phyloP scores from a whole-genome alignment of 73 alveolate species.

The Loxodes magnus region DNA sequence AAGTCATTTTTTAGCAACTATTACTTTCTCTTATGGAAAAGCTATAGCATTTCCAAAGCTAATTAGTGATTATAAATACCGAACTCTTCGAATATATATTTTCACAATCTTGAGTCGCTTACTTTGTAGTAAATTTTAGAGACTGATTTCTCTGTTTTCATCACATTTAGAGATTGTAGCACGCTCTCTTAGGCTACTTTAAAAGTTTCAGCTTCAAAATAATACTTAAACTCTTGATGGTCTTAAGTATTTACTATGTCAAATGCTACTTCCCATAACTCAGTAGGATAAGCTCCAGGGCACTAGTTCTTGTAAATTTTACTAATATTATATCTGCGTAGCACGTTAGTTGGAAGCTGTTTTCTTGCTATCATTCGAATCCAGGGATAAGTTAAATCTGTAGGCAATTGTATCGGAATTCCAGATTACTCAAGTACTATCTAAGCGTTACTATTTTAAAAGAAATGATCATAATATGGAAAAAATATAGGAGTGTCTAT shows the following conservation, averaged over 20 bases:
- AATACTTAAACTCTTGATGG: background rate
- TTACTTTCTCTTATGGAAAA: background rate
- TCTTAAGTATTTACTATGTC: background rate
- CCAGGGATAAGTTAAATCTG: background rate
- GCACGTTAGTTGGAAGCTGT: background rate
- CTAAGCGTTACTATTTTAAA: background rate
- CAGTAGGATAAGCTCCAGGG: background rate
- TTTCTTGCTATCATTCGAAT: background rate
- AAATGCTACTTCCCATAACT: background rate
- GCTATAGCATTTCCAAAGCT: background rate
- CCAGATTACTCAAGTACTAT: slow-evolving; percentile 3
- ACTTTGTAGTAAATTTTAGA: background rate
- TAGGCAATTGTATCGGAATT: slow-evolving; percentile 1
- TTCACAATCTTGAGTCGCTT: background rate
- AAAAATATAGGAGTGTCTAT: slow-evolving; percentile 5
- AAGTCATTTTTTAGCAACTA: background rate
- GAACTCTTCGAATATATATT: background rate
- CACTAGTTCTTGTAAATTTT: background rate
- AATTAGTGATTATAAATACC: background rate
- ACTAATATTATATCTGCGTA: background rate
- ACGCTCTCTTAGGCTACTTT: background rate
- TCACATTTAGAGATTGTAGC: background rate
- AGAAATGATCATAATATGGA: background rate
- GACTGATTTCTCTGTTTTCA: background rate
- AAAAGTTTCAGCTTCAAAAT: slow-evolving; percentile 4